These are phyloP conservation scores for Leishmania tropica DNA, from an alignment of 208 protist species.

Conservation along the genomic window DNA sequence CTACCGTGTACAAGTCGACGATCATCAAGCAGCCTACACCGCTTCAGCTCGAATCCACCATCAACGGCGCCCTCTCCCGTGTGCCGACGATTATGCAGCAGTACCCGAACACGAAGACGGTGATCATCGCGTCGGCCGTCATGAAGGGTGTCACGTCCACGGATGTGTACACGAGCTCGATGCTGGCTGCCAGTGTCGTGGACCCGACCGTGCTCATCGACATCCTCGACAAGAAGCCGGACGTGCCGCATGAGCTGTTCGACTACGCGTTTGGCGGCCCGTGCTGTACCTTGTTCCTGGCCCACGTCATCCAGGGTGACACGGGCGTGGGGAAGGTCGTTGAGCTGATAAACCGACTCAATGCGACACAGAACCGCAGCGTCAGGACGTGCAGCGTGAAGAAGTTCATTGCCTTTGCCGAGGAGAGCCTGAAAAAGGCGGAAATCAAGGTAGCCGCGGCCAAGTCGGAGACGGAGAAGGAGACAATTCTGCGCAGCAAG, in stretches of 20 bases:
- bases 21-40: constrained; percentile 52
- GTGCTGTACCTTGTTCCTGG: constrained; percentile 59
- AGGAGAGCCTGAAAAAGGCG: constrained; percentile 46
- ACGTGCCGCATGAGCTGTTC: constrained; percentile 53
- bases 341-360: constrained; percentile 45
- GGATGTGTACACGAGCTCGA: constrained; percentile 61
- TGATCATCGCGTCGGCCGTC: constrained; percentile 59
- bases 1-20: constrained; percentile 59
- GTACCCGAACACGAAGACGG: constrained; percentile 30
- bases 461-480: constrained; percentile 39
- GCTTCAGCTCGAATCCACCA: constrained; percentile 47
- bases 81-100: constrained; percentile 41
- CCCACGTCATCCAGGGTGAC: constrained; percentile 49
- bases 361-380: constrained; percentile 43
- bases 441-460: constrained; percentile 39
- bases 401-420: constrained; percentile 61
- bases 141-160: constrained; percentile 49
- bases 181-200: constrained; percentile 42
- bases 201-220: constrained; percentile 43
- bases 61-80: constrained; percentile 56
- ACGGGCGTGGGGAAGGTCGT: constrained; percentile 26
- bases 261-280: constrained; percentile 68
- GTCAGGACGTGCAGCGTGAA: constrained; percentile 58
- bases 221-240: constrained; percentile 51
- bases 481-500: constrained; percentile 36